Evolutionary conservation across 805 yeast species (phyloP), one percentile per base, ranked within the genome.

Genomic region (Barnettozyma pratensis): DNA sequence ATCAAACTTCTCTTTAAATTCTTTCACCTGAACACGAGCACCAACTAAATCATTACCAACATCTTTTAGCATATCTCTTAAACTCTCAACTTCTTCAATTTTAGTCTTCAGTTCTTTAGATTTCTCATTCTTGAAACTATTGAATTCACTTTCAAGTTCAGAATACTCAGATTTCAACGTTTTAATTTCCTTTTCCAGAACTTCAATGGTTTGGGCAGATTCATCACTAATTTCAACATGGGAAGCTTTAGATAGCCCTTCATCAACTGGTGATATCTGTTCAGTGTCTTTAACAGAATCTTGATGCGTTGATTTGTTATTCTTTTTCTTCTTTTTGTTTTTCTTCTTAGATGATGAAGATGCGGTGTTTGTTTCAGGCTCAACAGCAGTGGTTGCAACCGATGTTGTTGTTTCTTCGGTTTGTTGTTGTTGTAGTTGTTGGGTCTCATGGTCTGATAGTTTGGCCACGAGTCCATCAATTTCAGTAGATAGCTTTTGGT

Each of bases 11-110:
- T 41, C 7, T n/a, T 58, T 62, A 19, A 64, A 34, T 4, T 59
- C 62, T 55, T 84, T 83, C 25, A 82, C 45, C 46, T 78, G 68
- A 41, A 85, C 88, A 54, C 77, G 80, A 0, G 89, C 79, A 5
- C 77, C 75, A 1, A 90, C 95, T 7, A 90, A 70, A 44, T 88
- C 95, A 58, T 86, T 79, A 1, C 97, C 97, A 29, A 90, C 74
- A 48, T 78, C 81, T 53, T 76, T 76, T 46, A 91, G 63, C 87
- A 85, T 87, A 49, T 89, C 97, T 58, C 82, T 78, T 45, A 86
- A 71, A 45, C 72, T 75, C 42, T 81, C 89, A 14, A 89, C 68
- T 58, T 90, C 96, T 47, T 80, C 86, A 10, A 60, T 49, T 51
- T 81, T 80, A 7, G 59, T 41, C 34, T 63, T 66, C n/a, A 80